phyloP scores from a whole-genome alignment of 805 yeast genomes.

The Barnettozyma botsteinii region DNA sequence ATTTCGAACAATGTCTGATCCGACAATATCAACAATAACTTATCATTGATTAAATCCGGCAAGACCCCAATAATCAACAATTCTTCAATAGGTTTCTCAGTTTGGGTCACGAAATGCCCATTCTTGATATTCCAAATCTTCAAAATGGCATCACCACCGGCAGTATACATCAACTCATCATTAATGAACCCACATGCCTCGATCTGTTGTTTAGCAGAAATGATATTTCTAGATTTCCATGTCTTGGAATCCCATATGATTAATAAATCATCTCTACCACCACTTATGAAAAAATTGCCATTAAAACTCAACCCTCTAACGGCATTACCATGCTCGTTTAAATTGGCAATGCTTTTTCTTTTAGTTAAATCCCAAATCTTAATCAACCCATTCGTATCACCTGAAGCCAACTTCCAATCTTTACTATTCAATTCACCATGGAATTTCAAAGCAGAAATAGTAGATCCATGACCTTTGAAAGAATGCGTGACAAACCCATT shows the following conservation, averaged over 20 bases:
- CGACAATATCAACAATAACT: slow-evolving; percentile 54
- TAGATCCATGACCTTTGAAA: slow-evolving; percentile 88
- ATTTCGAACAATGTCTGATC: slow-evolving; percentile 76
- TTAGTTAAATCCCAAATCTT: slow-evolving; percentile 62
- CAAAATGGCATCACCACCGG: slow-evolving; percentile 71
- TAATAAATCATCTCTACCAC: slow-evolving; percentile 84
- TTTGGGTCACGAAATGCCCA: slow-evolving; percentile 47
- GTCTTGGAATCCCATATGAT: slow-evolving; percentile 51
- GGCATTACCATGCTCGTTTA: slow-evolving; percentile 74
- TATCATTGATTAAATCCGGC: slow-evolving; percentile 29
- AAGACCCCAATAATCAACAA: slow-evolving; percentile 59
- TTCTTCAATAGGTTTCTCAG: slow-evolving; percentile 61
- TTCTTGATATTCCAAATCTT: slow-evolving; percentile 54
- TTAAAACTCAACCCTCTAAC: slow-evolving; percentile 78
- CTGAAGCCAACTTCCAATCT: slow-evolving; percentile 74
- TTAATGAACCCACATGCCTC: slow-evolving; percentile 69
- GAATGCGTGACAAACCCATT: slow-evolving; percentile 87
- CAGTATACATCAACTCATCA: slow-evolving; percentile 73
- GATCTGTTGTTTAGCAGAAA: slow-evolving; percentile 68
- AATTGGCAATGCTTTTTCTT: slow-evolving; percentile 58
- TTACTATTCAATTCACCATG: slow-evolving; percentile 64
- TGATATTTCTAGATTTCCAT: slow-evolving; percentile 54
- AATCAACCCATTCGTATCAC: slow-evolving; percentile 53
- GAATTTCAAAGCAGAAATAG: slow-evolving; percentile 70
- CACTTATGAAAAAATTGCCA: slow-evolving; percentile 60